These are phyloP conservation scores for Juglanconis juglandina DNA, from an alignment of 2,329 filamentous ascomycete species.

Conservation along the genomic window DNA sequence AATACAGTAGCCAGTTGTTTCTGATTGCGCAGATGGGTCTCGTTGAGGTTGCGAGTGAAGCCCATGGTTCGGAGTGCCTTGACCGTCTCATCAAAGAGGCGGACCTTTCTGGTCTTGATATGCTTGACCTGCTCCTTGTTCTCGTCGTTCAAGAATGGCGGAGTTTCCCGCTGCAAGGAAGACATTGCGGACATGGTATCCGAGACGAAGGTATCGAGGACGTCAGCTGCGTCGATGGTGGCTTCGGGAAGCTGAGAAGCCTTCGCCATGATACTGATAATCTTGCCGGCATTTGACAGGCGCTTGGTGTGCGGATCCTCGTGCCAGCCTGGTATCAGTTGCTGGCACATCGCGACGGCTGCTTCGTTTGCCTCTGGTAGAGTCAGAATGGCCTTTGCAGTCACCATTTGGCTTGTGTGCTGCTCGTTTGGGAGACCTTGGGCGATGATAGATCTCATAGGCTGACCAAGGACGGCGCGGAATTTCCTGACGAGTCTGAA, in stretches of 20 bases:
- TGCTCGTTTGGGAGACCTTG: slow-evolving; percentile 56
- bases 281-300: slow-evolving; percentile 67
- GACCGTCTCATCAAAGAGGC: slow-evolving; percentile 83
- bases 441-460: slow-evolving; percentile 63
- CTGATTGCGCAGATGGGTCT: slow-evolving; percentile 70
- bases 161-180: slow-evolving; percentile 80
- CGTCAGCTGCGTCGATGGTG: slow-evolving; percentile 52
- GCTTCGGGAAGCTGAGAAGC: slow-evolving; percentile 52
- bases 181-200: slow-evolving; percentile 65
- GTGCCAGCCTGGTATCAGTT: slow-evolving; percentile 36
- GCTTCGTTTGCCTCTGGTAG: slow-evolving; percentile 31
- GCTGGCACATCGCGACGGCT: slow-evolving; percentile 31
- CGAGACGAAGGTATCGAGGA: slow-evolving; percentile 65
- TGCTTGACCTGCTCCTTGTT: slow-evolving; percentile 83
- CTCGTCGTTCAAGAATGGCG: slow-evolving; percentile 75
- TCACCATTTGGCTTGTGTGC: slow-evolving; percentile 13
- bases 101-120: slow-evolving; percentile 84
- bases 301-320: slow-evolving; percentile 48
- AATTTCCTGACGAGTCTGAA: slow-evolving; percentile 92
- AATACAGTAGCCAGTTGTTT: slow-evolving; percentile 68
- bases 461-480: slow-evolving; percentile 70
- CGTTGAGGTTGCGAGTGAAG: slow-evolving; percentile 76
- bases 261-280: slow-evolving; percentile 70
- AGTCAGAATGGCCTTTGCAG: neutral
- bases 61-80: slow-evolving; percentile 86